Evolutionary conservation across 2,329 filamentous ascomycete genomes (phyloP), one percentile per base, ranked within the genome.

Genomic region (Colletotrichum euphorbiae): DNA sequence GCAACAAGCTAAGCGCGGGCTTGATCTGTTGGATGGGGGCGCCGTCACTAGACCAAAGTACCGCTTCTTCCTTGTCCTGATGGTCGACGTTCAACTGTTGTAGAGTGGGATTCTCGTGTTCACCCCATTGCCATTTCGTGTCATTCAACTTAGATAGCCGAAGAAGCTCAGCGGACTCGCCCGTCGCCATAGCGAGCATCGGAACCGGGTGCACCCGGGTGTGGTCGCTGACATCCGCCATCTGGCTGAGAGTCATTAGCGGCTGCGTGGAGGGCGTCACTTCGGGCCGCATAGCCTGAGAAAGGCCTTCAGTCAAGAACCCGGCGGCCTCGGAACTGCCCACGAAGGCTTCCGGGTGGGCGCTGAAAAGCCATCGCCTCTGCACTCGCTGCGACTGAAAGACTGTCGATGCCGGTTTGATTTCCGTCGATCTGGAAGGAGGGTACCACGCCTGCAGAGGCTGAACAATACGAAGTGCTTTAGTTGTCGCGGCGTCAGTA

Each of bases 81-180:
- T 77, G 71, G 42, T 84, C 80, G 8, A 85, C 74, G 0, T 79
- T 78, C 6, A 81, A 81, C 1, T 88, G 78, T 15, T 80, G 78
- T 24, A 91, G 75, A 57, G 80, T 82, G 1, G 81, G 75, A 43
- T 81, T 80, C 40, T 79, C 78, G 40, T 84, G 77, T 3, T 78
- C 74, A 1, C 75, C 77, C 88, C 89, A 91, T n/a, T 82, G 80
- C 78, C 85, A 86, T 54, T 79, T 80, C 54, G 87, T 83, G 21
- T 82, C 75, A 3, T 81, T 79, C 4, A 90, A 75, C 6, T 81
- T 80, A 4, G 84, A 76, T 2, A 93, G 74, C 2, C 86, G 85
- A 9, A 93, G 77, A 1, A 86, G 77, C 70, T 90, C 85, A 1
- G 88, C 87, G 13, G 82, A 84, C 55, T 84, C 81, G n/a, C 90